Evolutionary conservation across 768 basidiomycete genomes (phyloP), one percentile per base, ranked within the genome.

Genomic region (Cystofilobasidium ferigula): DNA sequence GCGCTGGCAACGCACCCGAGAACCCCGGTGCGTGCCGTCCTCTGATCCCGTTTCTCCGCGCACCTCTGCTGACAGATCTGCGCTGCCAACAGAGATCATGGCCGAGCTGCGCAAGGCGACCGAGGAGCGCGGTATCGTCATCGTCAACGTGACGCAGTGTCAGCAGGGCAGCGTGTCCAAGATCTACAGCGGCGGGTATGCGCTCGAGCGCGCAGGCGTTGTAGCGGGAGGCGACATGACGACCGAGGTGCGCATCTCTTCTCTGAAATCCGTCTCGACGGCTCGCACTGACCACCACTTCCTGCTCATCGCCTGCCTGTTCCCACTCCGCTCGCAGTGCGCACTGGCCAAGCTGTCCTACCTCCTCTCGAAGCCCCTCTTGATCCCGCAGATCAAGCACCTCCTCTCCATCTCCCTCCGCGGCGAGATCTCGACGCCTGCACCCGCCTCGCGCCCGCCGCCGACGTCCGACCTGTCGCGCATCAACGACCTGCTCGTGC

Each of bases 111-210:
- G 57, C 20, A 56, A 26, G 4, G 67, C 60, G 24, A 63, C 67
- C 1, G 18, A 22, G 18, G 67, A 62, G 57, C 42, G 32, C n/a
- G 67, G 67, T 9, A 68, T 68, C 61, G 65, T 94, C 61, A 83
- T 97, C 57, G 89, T 97, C 43, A 89, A 91, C 14, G 91, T 95
- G 58, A 85, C 89, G 0, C 93, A 97, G 72, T 95, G 93, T 73
- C 73, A 84, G 20, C 90, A 86, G 74, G 93, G 93, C 10, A 81
- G 86, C 5, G 92, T 97, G 12, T 86, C 86, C 12, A 84, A 86
- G 71, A 84, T 85, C 20, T 93, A 93, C 70, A 85, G 61, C 7
- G 67, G 67, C 14, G 67, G 67, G 5, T 68, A 36, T 40, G 67
- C 67, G 7, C 57, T 68, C 16, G 67, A 57, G 47, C 48, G 54